These are phyloP conservation scores for Talaromyces verruculosus DNA, from an alignment of 2,329 filamentous ascomycete species.

Conservation along the genomic window DNA sequence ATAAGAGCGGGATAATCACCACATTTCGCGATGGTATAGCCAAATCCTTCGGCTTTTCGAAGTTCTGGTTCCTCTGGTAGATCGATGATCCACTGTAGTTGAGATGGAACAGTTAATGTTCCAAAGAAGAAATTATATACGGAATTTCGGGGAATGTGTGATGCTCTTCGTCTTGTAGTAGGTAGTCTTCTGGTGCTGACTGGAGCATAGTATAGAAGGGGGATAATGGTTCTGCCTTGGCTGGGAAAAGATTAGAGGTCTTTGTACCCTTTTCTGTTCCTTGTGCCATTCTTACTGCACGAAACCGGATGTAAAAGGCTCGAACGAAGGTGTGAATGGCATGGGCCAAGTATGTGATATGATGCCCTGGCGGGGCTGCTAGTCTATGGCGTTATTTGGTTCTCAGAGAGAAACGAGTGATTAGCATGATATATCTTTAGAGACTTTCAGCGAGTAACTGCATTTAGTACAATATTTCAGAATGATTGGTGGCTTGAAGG, in stretches of 20 bases:
- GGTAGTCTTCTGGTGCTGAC: not conserved
- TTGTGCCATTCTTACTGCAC: no score
- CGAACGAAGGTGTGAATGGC: no score
- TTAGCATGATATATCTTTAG: no score
- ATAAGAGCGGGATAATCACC: not conserved
- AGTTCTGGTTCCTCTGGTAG: not conserved
- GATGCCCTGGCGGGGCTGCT: no score
- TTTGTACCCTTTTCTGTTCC: not conserved
- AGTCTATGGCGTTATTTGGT: no score
- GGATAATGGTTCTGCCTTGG: not conserved
- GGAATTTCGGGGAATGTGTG: not conserved
- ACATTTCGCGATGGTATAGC: not conserved
- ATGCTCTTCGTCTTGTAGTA: not conserved
- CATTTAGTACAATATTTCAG: no score
- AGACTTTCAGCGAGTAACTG: no score
- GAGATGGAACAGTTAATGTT: not conserved
- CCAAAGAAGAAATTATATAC: not conserved
- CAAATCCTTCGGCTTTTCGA: not conserved
- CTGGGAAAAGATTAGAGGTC: not conserved
- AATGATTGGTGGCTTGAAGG: no score
- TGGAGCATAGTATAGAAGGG: not conserved
- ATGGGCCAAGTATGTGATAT: no score
- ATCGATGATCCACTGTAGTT: not conserved
- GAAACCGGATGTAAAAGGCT: no score
- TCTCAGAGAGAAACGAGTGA: no score